phyloP scores from a whole-genome alignment of 176 grass and related monocot species.

The Oryza rufipogon region DNA sequence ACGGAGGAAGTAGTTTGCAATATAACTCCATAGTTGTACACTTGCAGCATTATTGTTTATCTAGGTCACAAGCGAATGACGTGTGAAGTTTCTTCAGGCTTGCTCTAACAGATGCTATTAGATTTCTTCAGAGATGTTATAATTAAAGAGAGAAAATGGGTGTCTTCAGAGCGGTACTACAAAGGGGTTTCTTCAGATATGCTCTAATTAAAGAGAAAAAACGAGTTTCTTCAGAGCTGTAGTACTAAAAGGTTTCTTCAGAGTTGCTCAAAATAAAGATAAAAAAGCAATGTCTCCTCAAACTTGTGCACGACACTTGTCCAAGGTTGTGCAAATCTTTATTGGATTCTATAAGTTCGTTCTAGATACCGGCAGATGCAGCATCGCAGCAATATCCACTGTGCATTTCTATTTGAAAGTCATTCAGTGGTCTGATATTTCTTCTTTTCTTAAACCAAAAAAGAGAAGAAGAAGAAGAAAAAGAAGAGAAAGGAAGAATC shows the following conservation, averaged over 20 bases:
- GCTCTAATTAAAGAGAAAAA: not conserved
- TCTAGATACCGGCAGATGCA: not conserved
- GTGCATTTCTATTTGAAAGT: not conserved
- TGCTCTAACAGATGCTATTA: not conserved
- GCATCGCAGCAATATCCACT: not conserved
- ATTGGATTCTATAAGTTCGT: not conserved
- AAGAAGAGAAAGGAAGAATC: too few relatives aligned
- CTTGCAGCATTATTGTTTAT: too few relatives aligned
- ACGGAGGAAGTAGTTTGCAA: too few relatives aligned
- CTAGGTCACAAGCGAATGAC: not conserved
- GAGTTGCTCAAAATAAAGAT: not conserved
- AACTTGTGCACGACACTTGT: not conserved
- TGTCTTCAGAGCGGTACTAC: too few relatives aligned
- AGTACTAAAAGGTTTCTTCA: not conserved
- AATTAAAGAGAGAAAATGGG: not conserved
- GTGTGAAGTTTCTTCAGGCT: slow-evolving; percentile 12
- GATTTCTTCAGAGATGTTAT: not conserved
- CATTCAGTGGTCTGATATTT: not conserved
- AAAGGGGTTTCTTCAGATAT: slow-evolving; percentile 1
- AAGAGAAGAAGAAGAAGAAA: too few relatives aligned
- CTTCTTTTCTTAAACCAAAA: too few relatives aligned
- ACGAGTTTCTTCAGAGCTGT: not conserved
- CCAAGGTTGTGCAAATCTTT: not conserved
- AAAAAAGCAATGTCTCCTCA: not conserved
- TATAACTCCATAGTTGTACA: not conserved